phyloP scores from a whole-genome alignment of 257 asterid species.

The Ligustrum vulgare region DNA sequence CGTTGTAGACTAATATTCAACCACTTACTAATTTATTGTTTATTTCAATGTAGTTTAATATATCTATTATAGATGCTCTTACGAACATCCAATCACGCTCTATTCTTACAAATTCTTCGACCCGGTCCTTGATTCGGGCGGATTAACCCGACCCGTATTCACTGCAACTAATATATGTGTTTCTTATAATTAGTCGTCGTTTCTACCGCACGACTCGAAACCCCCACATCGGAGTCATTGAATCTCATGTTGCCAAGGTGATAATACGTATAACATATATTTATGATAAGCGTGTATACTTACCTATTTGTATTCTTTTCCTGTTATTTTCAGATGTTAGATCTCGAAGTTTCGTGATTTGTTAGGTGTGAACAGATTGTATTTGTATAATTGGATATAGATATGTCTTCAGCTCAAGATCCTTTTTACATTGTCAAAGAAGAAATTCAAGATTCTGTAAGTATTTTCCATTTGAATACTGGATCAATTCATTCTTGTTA shows the following conservation, averaged over 20 bases:
- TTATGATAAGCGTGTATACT: too few relatives aligned
- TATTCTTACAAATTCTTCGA: too few relatives aligned
- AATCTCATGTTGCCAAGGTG: neutral
- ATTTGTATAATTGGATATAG: conserved; percentile 20
- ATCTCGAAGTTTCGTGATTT: conserved; percentile 18
- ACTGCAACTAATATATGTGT: too few relatives aligned
- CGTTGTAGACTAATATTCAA: too few relatives aligned
- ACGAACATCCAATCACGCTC: too few relatives aligned
- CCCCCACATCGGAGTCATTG: neutral
- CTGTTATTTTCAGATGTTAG: neutral
- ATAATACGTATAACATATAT: neutral
- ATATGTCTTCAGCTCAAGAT: conserved; percentile 93
- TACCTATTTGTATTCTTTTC: neutral
- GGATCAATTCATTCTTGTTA: conserved; percentile 11
- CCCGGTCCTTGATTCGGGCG: too few relatives aligned
- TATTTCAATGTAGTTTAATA: too few relatives aligned
- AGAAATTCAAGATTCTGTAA: conserved; percentile 95
- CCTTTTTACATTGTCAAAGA: conserved; percentile 95
- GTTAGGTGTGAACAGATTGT: conserved; percentile 11
- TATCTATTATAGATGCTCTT: too few relatives aligned
- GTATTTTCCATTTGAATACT: conserved; percentile 19
- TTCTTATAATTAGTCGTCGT: neutral
- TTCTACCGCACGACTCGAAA: neutral
- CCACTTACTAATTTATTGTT: too few relatives aligned
- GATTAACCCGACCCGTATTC: too few relatives aligned